Evolutionary conservation across 1,139 yeast species (phyloP).

Genomic region (Sugiyamaella neomexicana): DNA sequence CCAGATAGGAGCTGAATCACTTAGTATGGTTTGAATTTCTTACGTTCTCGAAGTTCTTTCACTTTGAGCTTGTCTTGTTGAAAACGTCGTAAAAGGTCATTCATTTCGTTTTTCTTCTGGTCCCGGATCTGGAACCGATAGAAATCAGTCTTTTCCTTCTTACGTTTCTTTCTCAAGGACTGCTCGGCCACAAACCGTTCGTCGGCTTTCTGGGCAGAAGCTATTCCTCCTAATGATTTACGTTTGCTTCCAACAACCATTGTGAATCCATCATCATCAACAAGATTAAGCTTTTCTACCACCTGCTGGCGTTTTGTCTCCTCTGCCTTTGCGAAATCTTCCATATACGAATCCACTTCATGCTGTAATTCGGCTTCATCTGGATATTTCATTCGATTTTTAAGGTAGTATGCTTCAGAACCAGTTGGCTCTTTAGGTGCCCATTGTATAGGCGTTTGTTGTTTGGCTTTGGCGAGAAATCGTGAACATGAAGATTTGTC

Average conservation of each 20-base stretch:
- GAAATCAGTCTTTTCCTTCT: constrained; percentile 86
- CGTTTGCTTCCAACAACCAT: constrained; percentile 84
- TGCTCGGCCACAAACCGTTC: constrained; percentile 46
- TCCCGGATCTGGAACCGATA: constrained; percentile 96
- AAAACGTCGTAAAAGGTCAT: constrained; percentile 76
- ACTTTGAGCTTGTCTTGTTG: constrained; percentile 89
- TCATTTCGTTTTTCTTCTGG: constrained; percentile 88
- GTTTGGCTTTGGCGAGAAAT: constrained; percentile 60
- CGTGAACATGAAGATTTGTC: constrained; percentile 72
- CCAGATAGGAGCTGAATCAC: too few relatives aligned
- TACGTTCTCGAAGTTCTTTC: constrained; percentile 71
- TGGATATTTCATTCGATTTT: constrained; percentile 42
- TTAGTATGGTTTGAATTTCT: constrained; percentile 81
- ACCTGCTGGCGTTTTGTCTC: constrained; percentile 58
- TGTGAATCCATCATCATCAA: constrained; percentile 93
- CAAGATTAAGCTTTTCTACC: constrained; percentile 46
- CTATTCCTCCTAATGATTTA: constrained; percentile 53
- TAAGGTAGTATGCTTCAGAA: constrained; percentile 41
- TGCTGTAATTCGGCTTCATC: constrained; percentile 51
- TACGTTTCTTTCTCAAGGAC: constrained; percentile 53
- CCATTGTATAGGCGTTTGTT: constrained; percentile 22
- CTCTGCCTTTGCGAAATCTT: constrained; percentile 71
- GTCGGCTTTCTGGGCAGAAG: constrained; percentile 35
- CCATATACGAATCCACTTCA: constrained; percentile 59
- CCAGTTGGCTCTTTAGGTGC: constrained; percentile 19